These are phyloP conservation scores for Stropharia rugosoannulata DNA, from an alignment of 768 basidiomycete genomes.

Conservation along the genomic window DNA sequence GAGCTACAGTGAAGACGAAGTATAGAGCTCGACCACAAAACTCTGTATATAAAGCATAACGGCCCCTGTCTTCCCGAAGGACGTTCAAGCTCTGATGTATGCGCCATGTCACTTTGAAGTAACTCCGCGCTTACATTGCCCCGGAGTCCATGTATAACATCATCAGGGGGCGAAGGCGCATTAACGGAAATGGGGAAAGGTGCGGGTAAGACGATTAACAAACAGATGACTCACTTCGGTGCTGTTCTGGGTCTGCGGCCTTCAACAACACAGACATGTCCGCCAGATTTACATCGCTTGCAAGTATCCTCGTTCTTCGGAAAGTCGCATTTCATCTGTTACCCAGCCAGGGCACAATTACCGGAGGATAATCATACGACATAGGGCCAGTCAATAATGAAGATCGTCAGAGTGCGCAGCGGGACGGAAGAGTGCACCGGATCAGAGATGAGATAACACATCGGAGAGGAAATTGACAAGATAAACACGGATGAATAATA, in stretches of 20 bases:
- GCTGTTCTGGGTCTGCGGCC: slow-evolving; percentile 76
- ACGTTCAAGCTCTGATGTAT: background rate
- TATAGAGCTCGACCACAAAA: background rate
- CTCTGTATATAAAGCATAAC: slow-evolving; percentile 13
- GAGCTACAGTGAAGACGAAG: slow-evolving; percentile 1
- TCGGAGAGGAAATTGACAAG: background rate
- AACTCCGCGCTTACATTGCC: background rate
- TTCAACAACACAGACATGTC: slow-evolving; percentile 81
- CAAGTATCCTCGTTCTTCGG: slow-evolving; percentile 73
- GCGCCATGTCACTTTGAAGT: background rate
- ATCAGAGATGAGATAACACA: background rate
- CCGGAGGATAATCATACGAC: slow-evolving; percentile 1
- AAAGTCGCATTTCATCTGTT: slow-evolving; percentile 87
- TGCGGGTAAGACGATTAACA: slow-evolving; percentile 10
- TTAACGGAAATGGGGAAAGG: slow-evolving; percentile 17
- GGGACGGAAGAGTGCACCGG: slow-evolving; percentile 10
- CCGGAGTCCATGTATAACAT: background rate
- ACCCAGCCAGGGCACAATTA: slow-evolving; percentile 9
- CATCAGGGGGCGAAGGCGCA: slow-evolving; percentile 3
- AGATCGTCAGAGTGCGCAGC: slow-evolving; percentile 7
- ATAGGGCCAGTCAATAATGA: slow-evolving; percentile 1
- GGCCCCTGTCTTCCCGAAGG: slow-evolving; percentile 8
- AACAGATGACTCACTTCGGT: slow-evolving; percentile 67
- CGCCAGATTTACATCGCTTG: slow-evolving; percentile 69
- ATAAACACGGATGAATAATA: background rate